These are phyloP conservation scores for Amanita rubescens DNA, from an alignment of 768 basidiomycete species.

Conservation along the genomic window DNA sequence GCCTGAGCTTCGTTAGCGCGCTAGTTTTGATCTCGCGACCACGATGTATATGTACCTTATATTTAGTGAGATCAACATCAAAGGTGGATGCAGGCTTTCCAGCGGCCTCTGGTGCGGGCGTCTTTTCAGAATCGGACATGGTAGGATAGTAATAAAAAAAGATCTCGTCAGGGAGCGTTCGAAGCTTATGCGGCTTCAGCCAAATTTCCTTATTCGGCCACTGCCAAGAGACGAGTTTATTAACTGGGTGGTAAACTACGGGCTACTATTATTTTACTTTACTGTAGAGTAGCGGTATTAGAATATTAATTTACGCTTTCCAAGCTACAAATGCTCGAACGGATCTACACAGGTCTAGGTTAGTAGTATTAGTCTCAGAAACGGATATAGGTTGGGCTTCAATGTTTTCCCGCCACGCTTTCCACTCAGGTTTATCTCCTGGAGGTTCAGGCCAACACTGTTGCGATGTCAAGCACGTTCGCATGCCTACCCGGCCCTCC, in stretches of 20 bases:
- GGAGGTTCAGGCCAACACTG: conserved; percentile 46
- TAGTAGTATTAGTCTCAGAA: not conserved
- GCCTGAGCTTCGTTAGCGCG: conserved; percentile 41
- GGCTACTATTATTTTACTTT: not conserved
- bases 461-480: conserved; percentile 36
- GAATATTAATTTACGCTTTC: not conserved
- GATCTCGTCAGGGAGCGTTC: conserved; percentile 9
- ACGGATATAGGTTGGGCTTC: conserved; percentile 17
- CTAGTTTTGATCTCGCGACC: conserved; percentile 12
- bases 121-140: conserved; percentile 60
- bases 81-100: conserved; percentile 46
- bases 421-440: conserved; percentile 43
- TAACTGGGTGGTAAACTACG: not conserved
- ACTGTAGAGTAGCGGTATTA: not conserved
- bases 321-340: conserved; percentile 8
- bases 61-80: conserved; percentile 78
- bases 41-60: conserved; percentile 58
- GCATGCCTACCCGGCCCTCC: conserved; percentile 62
- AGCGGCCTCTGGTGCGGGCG: conserved; percentile 27
- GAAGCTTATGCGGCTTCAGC: conserved; percentile 8
- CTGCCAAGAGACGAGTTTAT: not conserved
- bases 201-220: conserved; percentile 16
- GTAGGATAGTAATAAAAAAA: conserved; percentile 10
- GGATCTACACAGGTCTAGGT: conserved; percentile 1
- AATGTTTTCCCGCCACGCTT: conserved; percentile 42